These are phyloP conservation scores for Fraxinus sp. DNA, from an alignment of 305 asterid species.

Conservation along the genomic window DNA sequence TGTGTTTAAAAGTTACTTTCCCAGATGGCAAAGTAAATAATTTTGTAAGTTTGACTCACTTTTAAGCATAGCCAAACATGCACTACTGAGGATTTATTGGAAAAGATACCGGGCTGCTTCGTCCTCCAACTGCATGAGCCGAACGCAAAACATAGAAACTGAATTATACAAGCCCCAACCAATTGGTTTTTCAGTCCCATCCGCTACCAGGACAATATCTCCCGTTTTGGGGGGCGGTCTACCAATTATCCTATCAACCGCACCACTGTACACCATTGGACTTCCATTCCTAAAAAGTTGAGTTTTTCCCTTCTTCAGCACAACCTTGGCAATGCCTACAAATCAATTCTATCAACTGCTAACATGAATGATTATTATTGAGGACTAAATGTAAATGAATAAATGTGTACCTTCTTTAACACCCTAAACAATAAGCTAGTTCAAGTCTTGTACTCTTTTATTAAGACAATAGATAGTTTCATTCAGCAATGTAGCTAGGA, in stretches of 20 bases:
- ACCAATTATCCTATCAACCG: constrained; percentile 87
- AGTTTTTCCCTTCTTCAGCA: constrained; percentile 86
- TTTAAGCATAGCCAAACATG: neutral
- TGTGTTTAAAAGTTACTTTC: neutral
- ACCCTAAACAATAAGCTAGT: neutral
- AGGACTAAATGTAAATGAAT: neutral
- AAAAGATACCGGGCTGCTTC: constrained; percentile 63
- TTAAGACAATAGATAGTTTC: neutral
- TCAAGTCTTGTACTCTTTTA: neutral
- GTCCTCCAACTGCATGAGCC: constrained; percentile 90
- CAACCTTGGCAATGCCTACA: constrained; percentile 81
- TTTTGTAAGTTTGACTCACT: neutral
- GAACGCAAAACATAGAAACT: constrained; percentile 91
- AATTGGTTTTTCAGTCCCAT: constrained; percentile 83
- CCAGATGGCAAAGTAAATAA: neutral
- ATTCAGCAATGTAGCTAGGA: too few species aligned
- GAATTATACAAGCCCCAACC: constrained; percentile 96
- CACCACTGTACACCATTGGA: constrained; percentile 98
- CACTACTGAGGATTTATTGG: constrained; percentile 1
- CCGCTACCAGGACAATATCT: constrained; percentile 86
- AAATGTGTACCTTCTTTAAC: neutral
- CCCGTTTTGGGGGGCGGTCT: constrained; percentile 92
- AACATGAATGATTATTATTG: neutral
- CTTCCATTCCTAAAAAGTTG: constrained; percentile 86
- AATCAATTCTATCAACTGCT: constrained; percentile 20